Conservation (phyloP, 768 basidiomycete species). For the Gloeopeniophorella convolvens region DNA sequence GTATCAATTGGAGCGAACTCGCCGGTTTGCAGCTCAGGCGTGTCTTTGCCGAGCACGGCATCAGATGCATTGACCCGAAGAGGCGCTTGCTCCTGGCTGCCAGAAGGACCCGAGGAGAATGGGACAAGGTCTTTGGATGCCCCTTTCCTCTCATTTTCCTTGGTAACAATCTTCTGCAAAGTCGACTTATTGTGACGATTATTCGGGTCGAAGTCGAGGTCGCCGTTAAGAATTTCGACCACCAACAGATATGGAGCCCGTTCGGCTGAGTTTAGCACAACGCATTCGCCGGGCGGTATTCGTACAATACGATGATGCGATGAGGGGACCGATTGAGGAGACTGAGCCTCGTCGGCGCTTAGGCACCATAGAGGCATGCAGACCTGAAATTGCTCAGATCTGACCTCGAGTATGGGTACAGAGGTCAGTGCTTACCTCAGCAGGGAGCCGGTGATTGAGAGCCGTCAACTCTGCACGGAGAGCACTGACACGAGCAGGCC, state of each 20-base stretch:
- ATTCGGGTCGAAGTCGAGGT: conserved; percentile 87
- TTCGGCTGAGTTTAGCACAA: conserved; percentile 97
- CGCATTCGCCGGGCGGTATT: conserved; percentile 95
- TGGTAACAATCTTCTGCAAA: conserved; percentile 65
- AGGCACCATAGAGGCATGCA: conserved; percentile 87
- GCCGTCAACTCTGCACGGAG: conserved; percentile 91
- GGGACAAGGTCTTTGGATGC: conserved; percentile 46
- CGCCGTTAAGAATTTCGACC: conserved; percentile 83
- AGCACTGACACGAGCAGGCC: conserved; percentile 93
- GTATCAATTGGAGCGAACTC: neutral
- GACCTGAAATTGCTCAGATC: conserved; percentile 39
- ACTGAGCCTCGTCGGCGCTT: conserved; percentile 53
- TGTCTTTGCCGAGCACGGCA: conserved; percentile 24
- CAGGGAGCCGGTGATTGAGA: conserved; percentile 92
- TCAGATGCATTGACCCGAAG: conserved; percentile 20
- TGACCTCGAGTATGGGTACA: conserved; percentile 6
- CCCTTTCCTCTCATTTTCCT: conserved; percentile 56
- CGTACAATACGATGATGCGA: conserved; percentile 94
- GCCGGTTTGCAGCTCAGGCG: conserved; percentile 17
- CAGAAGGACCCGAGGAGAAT: conserved; percentile 20
- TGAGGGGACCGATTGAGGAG: conserved; percentile 37
- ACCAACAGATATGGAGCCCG: conserved; percentile 89
- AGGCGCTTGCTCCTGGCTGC: conserved; percentile 1
- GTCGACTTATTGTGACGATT: conserved; percentile 83
- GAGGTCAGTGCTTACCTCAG: conserved; percentile 65